Percentiles rank a stretch among this genome's conserved stretches.
Conservation (phyloP, 305 asterid genomes). For the Withania somnifera region DNA sequence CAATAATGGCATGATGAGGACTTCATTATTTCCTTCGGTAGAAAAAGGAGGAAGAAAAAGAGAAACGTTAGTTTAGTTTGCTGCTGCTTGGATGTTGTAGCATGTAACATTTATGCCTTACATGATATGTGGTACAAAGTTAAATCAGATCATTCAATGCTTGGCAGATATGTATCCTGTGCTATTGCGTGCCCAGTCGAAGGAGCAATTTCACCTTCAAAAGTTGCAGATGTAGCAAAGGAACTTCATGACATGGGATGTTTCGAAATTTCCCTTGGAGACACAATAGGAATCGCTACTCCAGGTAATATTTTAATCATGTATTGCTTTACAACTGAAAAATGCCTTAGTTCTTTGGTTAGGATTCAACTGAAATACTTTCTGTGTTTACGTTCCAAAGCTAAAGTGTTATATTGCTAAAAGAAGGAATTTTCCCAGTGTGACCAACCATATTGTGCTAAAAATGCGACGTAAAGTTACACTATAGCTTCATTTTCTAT, state of each 20-base stretch:
- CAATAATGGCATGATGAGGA: not conserved
- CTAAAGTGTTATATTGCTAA: not conserved
- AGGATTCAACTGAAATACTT: not conserved
- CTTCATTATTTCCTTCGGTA: not conserved
- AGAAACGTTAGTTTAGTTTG: not conserved
- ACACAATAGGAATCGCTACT: slow-evolving; percentile 90
- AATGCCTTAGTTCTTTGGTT: not conserved
- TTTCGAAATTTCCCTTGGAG: slow-evolving; percentile 89
- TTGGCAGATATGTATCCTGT: slow-evolving; percentile 74
- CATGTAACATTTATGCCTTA: not conserved
- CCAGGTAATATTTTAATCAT: slow-evolving; percentile 45
- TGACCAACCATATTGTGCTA: not conserved
- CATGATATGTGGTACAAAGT: slow-evolving; percentile 12
- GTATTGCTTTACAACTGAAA: not conserved
- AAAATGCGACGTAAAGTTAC: not conserved
- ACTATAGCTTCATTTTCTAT: not conserved
- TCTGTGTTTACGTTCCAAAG: not conserved
- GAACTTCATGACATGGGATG: slow-evolving; percentile 95
- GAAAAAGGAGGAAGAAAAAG: not conserved
- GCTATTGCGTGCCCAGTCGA: slow-evolving; percentile 90
- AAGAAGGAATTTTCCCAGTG: not conserved
- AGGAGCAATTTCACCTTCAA: slow-evolving; percentile 66
- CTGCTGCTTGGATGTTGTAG: not conserved
- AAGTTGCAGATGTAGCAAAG: slow-evolving; percentile 88
- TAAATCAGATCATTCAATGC: slow-evolving; percentile 4